Base-by-base conservation (phyloP, 176 grass and related monocot species). In the Oryza coarctata region DNA sequence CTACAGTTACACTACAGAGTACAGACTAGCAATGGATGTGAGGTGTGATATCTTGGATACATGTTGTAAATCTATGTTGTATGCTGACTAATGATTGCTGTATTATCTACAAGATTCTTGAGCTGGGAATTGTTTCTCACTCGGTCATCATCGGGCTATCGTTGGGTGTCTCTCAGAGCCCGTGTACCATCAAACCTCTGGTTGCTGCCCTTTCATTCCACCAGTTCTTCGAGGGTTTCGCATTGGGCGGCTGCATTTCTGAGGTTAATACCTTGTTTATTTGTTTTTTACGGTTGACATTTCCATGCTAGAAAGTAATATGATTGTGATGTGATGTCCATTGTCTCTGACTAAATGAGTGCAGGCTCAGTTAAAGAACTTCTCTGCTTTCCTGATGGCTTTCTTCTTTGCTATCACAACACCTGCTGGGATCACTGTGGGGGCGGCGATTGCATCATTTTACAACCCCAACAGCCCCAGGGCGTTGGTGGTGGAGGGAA, bases 211-310 rank as follows among this genome's bases (percentile, higher is more conserved):
- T 92, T 63, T 90, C 92, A 26, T 97, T 92, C 63, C 94, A 97
- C 80, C 94, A 97, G 70, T 97, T 97, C 78, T 97, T 97, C 30
- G 94, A 92, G 57, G 89, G 94, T 71, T 94, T 97, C 75, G 92
- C 94, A 18, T 80, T 97, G 55, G 89, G 92, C 33, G 92, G 92
- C 84, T 97, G 92, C 88, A 89, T 97, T 69, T 92, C 87, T 35
- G 73, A 94, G 94, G 94, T 96, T 71, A 49, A 12, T 39, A 35
- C 63, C 25, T 30, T 39, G 70, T 58, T 65, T 11, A 12, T 61
- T 67, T 68, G 14, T 77, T 14, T 30, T 72, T 3, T 33, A 0
- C 52, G 32, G 6, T 35, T 12, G 35, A 60, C 28, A 58, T 7
- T 26, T 76, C 73, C 5, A 73, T 47, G 2, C 11, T 70, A 47